Base-by-base conservation (phyloP, 2,329 filamentous ascomycete genomes). In the Ploettnerulaceae sp. region DNA sequence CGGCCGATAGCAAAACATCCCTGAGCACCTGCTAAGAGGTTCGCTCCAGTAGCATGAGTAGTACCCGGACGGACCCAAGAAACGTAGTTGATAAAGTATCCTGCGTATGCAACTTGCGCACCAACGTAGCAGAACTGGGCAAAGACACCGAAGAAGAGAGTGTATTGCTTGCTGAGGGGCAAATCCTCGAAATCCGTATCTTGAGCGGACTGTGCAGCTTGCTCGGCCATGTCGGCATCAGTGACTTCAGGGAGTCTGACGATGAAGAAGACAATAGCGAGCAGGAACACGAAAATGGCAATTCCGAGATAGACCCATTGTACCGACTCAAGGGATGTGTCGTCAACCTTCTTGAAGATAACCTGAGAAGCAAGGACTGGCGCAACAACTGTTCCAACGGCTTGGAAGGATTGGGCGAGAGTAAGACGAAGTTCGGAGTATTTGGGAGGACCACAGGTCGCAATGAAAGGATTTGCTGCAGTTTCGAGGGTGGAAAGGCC, bases 281-380 rank as follows among this genome's bases (percentile, higher is more conserved):
- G 71, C 4, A 77, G 69, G 45, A 83, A 85, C 49, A 85, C 87
- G 45, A 89, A 82, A 29, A 82, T 70, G 0, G 86, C 88, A 51
- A 91, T 86, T 40, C 81, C 84, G 21, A 91, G 75, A 56, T 91
- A 93, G 0, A 86, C 86, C 82, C 84, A 93, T 65, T 93, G 87
- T 1, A 91, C 85, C 48, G 82, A 80, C 51, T 84, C 73, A 5
- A 91, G 72, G 1, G 76, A 77, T 1, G 37, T 45, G 34, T 57
- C 57, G 20, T 59, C 37, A 69, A 66, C n/a, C 70, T 64, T 44
- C 59, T 64, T 68, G 89, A 91, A 66, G 89, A 88, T 34, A 82
- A 83, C 53, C 77, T 82, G 32, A 81, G 78, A 22, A 7, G 85
- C 86, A 9, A 91, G 70, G 0, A 90, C 68, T 0, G 82, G 82